A percentile compares a stretch with the other conserved stretches of the same genome.
Conservation (phyloP, 2,329 filamentous ascomycete species). For the Stenocarpella maydis region DNA sequence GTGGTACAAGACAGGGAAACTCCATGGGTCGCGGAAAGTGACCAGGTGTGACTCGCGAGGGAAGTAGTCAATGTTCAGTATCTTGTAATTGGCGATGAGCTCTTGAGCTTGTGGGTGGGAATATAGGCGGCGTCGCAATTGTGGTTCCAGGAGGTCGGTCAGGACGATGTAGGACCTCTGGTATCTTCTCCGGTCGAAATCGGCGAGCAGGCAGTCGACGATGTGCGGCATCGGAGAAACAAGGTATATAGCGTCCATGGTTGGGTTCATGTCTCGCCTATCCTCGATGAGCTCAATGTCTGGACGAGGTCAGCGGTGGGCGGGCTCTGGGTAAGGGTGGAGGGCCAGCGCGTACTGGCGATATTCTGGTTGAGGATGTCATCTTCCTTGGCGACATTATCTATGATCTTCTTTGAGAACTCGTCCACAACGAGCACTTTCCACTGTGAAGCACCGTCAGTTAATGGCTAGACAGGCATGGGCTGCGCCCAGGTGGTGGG, state of each 20-base stretch:
- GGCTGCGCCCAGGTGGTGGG: neutral
- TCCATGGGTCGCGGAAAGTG: conserved; percentile 94
- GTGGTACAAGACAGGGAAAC: conserved; percentile 92
- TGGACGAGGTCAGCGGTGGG: conserved; percentile 48
- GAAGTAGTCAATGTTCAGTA: conserved; percentile 87
- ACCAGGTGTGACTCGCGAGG: conserved; percentile 91
- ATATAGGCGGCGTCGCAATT: conserved; percentile 78
- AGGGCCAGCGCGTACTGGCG: conserved; percentile 71
- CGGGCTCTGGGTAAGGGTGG: conserved; percentile 32
- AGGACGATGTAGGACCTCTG: conserved; percentile 82
- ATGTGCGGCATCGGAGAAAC: conserved; percentile 87
- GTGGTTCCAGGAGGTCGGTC: conserved; percentile 77
- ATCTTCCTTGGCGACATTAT: conserved; percentile 93
- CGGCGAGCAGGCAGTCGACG: conserved; percentile 91
- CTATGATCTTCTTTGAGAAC: conserved; percentile 81
- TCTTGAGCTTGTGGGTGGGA: conserved; percentile 72
- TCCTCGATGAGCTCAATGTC: conserved; percentile 96
- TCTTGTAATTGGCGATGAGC: conserved; percentile 81
- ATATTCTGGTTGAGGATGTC: conserved; percentile 97
- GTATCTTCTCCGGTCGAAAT: conserved; percentile 87
- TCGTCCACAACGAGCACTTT: conserved; percentile 94
- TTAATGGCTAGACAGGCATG: neutral
- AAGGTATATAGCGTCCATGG: conserved; percentile 95
- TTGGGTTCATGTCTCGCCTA: conserved; percentile 79
- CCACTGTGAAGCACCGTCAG: conserved; percentile 68